Evolutionary conservation across 2,329 filamentous ascomycete genomes (phyloP).

Genomic region (Aaosphaeria pasadenensis): DNA sequence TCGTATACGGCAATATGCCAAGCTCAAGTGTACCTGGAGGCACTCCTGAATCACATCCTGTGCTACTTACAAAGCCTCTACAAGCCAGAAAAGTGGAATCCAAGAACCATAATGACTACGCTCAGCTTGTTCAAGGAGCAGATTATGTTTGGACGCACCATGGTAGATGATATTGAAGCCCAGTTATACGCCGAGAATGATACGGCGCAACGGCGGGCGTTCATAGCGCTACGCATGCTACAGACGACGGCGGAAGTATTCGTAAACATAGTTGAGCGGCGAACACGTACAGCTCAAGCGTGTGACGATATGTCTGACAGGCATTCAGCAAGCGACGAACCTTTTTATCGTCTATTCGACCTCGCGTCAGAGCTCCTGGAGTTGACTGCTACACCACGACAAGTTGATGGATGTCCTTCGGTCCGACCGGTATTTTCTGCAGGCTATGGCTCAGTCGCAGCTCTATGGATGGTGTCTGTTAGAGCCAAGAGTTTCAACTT

Average conservation of each 20-base stretch:
- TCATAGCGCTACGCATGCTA: too few relatives aligned
- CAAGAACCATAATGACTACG: too few relatives aligned
- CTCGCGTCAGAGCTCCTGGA: slow-evolving; percentile 12
- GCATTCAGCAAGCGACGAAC: slow-evolving; percentile 5
- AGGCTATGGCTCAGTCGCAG: too few relatives aligned
- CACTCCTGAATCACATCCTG: neutral
- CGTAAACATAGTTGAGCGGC: neutral
- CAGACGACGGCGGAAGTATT: neutral
- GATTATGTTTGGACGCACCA: too few relatives aligned
- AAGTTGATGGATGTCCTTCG: slow-evolving; percentile 13
- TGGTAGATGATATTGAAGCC: too few relatives aligned
- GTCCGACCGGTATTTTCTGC: too few relatives aligned
- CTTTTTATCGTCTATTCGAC: slow-evolving; percentile 5
- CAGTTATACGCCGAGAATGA: too few relatives aligned
- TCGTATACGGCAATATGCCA: neutral
- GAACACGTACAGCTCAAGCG: too few relatives aligned
- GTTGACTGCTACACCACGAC: slow-evolving; percentile 12
- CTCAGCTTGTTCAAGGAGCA: too few relatives aligned
- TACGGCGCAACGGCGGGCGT: too few relatives aligned
- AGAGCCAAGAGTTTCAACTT: slow-evolving; percentile 1
- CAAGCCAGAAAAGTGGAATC: neutral
- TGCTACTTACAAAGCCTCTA: neutral
- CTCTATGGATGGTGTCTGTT: slow-evolving; percentile 5
- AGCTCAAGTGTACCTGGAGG: slow-evolving; percentile 18
- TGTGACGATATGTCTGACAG: too few relatives aligned